Evolutionary conservation across 2,329 filamentous ascomycete genomes (phyloP).

Genomic region (Colletotrichum karsti): DNA sequence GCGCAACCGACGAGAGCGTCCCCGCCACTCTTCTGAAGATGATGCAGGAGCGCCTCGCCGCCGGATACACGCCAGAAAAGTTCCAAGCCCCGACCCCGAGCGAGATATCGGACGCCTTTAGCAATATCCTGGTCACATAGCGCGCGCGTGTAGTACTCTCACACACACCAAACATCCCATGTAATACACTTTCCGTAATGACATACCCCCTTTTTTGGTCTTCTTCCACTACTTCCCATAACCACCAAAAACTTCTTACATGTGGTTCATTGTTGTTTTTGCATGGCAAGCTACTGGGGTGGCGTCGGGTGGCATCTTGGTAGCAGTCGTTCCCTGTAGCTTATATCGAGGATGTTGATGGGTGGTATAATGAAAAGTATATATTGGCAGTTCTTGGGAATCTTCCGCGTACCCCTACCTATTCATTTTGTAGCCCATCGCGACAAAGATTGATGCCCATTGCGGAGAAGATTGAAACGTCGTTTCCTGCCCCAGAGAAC

Average conservation of each 20-base stretch:
- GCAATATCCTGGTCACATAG: slow-evolving; percentile 60
- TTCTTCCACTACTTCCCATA: neutral
- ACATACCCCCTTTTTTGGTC: slow-evolving; percentile 14
- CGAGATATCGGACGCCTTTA: slow-evolving; percentile 65
- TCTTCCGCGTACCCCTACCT: neutral
- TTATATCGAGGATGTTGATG: neutral
- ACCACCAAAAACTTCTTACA: neutral
- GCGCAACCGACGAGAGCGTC: slow-evolving; percentile 91
- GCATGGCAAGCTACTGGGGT: slow-evolving; percentile 21
- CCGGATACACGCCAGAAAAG: slow-evolving; percentile 56
- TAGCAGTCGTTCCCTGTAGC: slow-evolving; percentile 16
- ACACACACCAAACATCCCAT: neutral
- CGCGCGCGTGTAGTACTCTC: neutral
- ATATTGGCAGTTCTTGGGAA: neutral
- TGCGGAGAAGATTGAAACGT: too few relatives aligned
- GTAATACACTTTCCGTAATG: slow-evolving; percentile 16
- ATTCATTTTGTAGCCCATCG: too few relatives aligned
- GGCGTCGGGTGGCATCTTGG: slow-evolving; percentile 23
- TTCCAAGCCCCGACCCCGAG: slow-evolving; percentile 50
- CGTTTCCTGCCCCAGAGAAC: too few relatives aligned
- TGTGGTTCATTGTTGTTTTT: neutral
- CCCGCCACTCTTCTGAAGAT: slow-evolving; percentile 81
- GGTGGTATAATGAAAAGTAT: slow-evolving; percentile 9
- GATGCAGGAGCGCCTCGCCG: slow-evolving; percentile 84
- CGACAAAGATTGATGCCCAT: too few relatives aligned